Evolutionary conservation across 371 early-diverging fungal genomes (phyloP).

Genomic region (Mucor velutinosus): DNA sequence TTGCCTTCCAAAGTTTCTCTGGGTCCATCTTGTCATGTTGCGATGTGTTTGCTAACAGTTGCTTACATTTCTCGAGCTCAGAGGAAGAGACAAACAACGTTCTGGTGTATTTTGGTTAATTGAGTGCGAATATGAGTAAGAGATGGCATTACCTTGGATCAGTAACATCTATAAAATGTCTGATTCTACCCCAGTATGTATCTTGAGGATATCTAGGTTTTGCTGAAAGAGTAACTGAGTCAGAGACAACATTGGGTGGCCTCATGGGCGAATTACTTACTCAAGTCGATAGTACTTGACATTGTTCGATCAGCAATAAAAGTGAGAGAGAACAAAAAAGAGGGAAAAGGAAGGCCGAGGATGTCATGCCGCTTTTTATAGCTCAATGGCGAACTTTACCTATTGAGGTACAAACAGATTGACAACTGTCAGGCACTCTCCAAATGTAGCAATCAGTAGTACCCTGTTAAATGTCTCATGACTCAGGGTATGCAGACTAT

Average conservation of each 20-base stretch:
- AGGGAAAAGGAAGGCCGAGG: too few species aligned
- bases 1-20: constrained; percentile 73
- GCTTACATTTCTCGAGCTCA: constrained; percentile 62
- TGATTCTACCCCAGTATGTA: constrained; percentile 72
- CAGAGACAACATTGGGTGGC: too few species aligned
- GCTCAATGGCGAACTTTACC: too few species aligned
- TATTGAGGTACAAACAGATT: too few species aligned
- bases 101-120: constrained; percentile 23
- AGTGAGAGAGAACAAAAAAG: background rate
- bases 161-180: constrained; percentile 77
- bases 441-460: too few species aligned
- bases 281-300: constrained; percentile 23
- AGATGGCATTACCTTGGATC: constrained; percentile 56
- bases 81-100: constrained; percentile 65
- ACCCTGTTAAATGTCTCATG: too few species aligned
- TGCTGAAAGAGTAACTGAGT: too few species aligned
- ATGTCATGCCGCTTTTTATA: too few species aligned
- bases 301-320: background rate
- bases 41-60: constrained; percentile 54
- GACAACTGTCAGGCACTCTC: too few species aligned
- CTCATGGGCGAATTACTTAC: constrained; percentile 12
- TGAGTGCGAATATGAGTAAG: background rate
- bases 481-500: too few species aligned
- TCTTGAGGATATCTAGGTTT: constrained; percentile 71
- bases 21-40: constrained; percentile 35